Evolutionary conservation across 1,284 basidiomycete genomes (phyloP).

Genomic region (Fomitopsis pinicola): DNA sequence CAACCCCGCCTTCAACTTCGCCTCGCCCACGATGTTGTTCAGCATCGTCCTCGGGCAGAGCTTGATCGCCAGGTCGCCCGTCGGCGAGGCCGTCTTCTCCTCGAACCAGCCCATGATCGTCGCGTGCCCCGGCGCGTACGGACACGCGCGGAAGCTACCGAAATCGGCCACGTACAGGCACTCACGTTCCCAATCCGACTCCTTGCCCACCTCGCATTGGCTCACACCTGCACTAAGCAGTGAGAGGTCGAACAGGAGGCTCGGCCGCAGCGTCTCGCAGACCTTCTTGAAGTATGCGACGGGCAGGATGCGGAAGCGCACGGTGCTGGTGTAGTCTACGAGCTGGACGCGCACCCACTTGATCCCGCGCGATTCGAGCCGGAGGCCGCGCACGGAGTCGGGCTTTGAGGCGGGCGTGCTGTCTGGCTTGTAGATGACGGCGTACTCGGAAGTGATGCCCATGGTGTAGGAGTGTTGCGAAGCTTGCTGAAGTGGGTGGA

Average conservation of each 20-base stretch:
- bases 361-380: slow-evolving; percentile 14
- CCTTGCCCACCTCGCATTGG: slow-evolving; percentile 32
- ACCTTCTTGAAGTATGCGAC: slow-evolving; percentile 50
- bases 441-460: background rate
- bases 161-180: slow-evolving; percentile 54
- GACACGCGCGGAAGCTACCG: slow-evolving; percentile 42
- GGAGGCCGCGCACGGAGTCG: slow-evolving; percentile 12
- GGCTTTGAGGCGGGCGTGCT: background rate
- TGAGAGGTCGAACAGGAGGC: slow-evolving; percentile 42
- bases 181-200: slow-evolving; percentile 36
- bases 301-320: slow-evolving; percentile 55
- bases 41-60: slow-evolving; percentile 57
- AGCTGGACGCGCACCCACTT: slow-evolving; percentile 53
- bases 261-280: slow-evolving; percentile 43
- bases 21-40: slow-evolving; percentile 41
- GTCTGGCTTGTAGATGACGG: background rate
- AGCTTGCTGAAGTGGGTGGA: too few species aligned
- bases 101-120: slow-evolving; percentile 62
- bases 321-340: slow-evolving; percentile 52
- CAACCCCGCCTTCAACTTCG: slow-evolving; percentile 32
- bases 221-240: slow-evolving; percentile 43
- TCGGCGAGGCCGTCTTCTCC: slow-evolving; percentile 41
- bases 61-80: slow-evolving; percentile 33
- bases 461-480: too few species aligned
- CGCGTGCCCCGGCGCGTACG: slow-evolving; percentile 55